Evolutionary conservation across 2,329 filamentous ascomycete species (phyloP), one percentile per base, ranked within the genome.

Genomic region (Botrytis tulipae): DNA sequence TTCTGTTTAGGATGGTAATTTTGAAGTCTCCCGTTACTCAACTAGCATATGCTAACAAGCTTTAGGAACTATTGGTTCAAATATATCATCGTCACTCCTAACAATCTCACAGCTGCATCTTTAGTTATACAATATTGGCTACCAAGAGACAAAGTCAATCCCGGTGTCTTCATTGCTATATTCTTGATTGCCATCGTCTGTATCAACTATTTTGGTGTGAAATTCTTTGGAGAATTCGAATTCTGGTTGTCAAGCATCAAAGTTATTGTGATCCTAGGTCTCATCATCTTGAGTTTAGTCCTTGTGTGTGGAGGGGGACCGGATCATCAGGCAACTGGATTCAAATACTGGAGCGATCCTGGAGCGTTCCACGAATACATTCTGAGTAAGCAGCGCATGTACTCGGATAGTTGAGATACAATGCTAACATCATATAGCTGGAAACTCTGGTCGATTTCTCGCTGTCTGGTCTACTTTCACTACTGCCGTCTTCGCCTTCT

Each of bases 1-100:
- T 96, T 96, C 81, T 88, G 92, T 73, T 86, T 95, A 20, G 92
- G 86, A 92, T 83, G 83, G 85, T 85, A 25, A 22, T 32, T 48
- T 40, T n/a, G 5, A 42, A 1, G 10, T 40, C 25, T 16, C 66
- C 18, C 61, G 35, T 12, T 46, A 40, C n/a, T 35, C 37, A 59
- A 54, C 25, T 46, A 46, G 37, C 25, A 60, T 48, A 22, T 59
- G 20, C 59, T 72, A 18, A 32, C 20, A 25, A 75, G 74, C 74
- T 12, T 77, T 29, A 68, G 78, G 78, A 78, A 77, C 70, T 80
- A 80, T 68, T 80, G 77, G 78, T 79, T 78, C 70, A 79, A 78
- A 89, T 96, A 96, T 82, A 93, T 96, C 81, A 95, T 97, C 79
- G 88, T 93, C 68, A 94, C 92, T 1, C 93, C 94, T 1, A 96